Base-by-base conservation (phyloP, 257 asterid species). In the Petrea volubilis region DNA sequence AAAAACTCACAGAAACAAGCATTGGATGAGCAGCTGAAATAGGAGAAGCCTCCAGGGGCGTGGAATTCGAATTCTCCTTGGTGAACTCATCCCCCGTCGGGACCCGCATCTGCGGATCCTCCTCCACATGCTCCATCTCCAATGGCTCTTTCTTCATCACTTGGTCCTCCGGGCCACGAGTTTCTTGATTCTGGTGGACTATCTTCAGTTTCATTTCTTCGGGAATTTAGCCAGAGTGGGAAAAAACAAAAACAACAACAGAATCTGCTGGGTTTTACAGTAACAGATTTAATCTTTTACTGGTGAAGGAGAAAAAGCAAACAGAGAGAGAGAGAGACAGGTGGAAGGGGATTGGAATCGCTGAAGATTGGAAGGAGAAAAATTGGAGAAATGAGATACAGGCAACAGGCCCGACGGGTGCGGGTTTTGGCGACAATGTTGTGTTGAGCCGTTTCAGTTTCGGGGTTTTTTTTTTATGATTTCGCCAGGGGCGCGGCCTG, bases 181-280 rank as follows among this genome's bases (percentile, higher is more conserved):
- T 78, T 63, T 87, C 88, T 50, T 81, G 93, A 82, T 86, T 84
- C 60, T 76, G 97, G 80, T 88, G 90, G 56, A 89, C 88, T 67
- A 86, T 83, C 78, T 78, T 90, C 67, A 88, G 87, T 72, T 84
- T 92, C 96, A 92, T 81, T 79, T 77, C 75, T 28, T 41, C 63
- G 17, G 33, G 63, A 62, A 73, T 18, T 43, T 57, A 74, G 62
- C 68, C 57, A 73, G 50, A 4, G 29, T 5, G 21, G 10, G 6
- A 28, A 7, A 9, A 62, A 8, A 7, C 17, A n/a, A n/a, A 14
- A 60, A 5, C 6, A 38, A 38, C 3, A 31, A 2, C 66, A 27
- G 57, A 61, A 20, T 40, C 52, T 14, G 23, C 43, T 11, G 58
- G 73, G 60, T 15, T 55, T 69, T 58, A 24, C 23, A 44, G 68